Base-by-base conservation (phyloP, 768 basidiomycete species). In the Naganishia friedmannii region DNA sequence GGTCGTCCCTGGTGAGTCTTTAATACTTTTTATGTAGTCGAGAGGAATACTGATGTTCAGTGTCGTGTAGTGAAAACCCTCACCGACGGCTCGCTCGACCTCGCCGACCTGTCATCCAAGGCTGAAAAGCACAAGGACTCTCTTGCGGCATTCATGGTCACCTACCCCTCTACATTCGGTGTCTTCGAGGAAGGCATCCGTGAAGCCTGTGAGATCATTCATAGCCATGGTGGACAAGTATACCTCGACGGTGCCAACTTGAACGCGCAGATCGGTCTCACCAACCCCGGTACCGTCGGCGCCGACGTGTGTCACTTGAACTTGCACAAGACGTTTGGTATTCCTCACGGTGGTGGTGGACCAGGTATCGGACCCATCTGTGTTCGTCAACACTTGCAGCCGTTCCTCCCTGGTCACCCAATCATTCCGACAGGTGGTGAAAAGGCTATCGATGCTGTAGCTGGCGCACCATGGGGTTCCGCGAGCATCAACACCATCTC, bases 261-360 rank as follows among this genome's bases (percentile, higher is more conserved):
- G 72, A 95, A 96, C 78, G 93, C 93, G 56, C 91, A 96, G 76
- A 87, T 97, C 71, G 93, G 94, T 29, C 79, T 96, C 70, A 96
- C 94, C 34, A 92, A 93, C 78, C 80, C 82, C 0, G 92, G 91
- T 0, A 89, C 86, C n/a, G 95, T 93, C 76, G 96, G 96, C 56
- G 95, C 93, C 66, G 96, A 99, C 81, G 93, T 99, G 46, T 96
- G 93, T 79, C 96, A 99, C 80, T 86, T 97, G 83, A 99, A 99
- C 82, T 84, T 98, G 42, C 96, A 99, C 85, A 99, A 98, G 83
- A 95, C 93, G 0, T 96, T 96, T 78, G 90, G 93, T 8, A 97
- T 96, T 90, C 95, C 95, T 48, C 95, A 98, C 79, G 95, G 95
- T 70, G 95, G 95, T 58, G 95, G 95, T 65, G 95, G 95, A 68